Evolutionary conservation across 441 rosid genomes (phyloP), one percentile per base, ranked within the genome.

Genomic region (Kokia cookei): DNA sequence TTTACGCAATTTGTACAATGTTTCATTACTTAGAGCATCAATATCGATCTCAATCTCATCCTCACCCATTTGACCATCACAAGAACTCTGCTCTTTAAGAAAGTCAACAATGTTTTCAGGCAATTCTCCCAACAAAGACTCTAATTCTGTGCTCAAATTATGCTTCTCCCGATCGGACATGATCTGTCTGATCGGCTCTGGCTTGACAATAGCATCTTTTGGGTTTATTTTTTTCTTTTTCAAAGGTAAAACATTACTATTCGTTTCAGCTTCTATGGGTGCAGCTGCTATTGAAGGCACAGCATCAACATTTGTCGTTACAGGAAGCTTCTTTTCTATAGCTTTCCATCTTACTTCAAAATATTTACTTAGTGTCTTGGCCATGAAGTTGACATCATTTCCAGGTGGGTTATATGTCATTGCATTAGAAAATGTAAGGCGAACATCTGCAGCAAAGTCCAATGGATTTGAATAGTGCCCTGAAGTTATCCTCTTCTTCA

Each of bases 31-130:
- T 13, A 95, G 91, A 54, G 90, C 83, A 76, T 87, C 90, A 71
- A 95, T 86, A 81, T 95, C 98, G 78, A 95, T 88, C 88, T 91
- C 98, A 80, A 95, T 86, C 84, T 93, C 99, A 73, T 82, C 91
- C 69, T 93, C 98, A 11, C 78, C 82, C 19, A 82, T 76, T 79
- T 84, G 91, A 60, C 81, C 92, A 40, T 79, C 90, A 80, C 57
- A 55, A 74, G 69, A 71, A 76, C 90, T 86, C 24, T 90, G 87
- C 85, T 89, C 89, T 78, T 88, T 91, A 15, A 95, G 87, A 69
- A 95, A 85, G 61, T 95, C 86, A 64, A 85, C 53, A 66, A 91
- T 88, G 72, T 67, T 89, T 75, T 87, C 93, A 14, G 99, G 98
- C 81, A 90, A 71, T 53, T 91, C 98, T 45, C 83, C 90, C 11